Percentiles rank a stretch among this genome's conserved stretches.
phyloP scores from a whole-genome alignment of 2,329 filamentous ascomycete genomes.

The Aspergillus fischeri region DNA sequence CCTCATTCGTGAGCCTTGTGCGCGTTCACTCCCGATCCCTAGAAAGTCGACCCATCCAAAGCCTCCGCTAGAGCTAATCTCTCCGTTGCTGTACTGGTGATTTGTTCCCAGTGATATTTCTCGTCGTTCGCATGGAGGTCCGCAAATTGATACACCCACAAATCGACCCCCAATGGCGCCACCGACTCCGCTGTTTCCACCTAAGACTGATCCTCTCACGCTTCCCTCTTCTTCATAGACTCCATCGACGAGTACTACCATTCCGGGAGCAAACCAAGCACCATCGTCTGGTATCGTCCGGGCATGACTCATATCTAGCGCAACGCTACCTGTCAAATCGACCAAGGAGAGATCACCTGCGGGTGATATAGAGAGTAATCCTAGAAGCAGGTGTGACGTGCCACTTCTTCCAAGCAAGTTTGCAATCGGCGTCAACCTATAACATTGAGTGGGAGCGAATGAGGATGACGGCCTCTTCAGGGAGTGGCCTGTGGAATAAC shows the following conservation, averaged over 20 bases:
- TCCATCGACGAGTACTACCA: conserved; percentile 92
- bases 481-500: conserved; percentile 53
- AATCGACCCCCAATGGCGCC: conserved; percentile 91
- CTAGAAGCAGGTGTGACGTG: conserved; percentile 79
- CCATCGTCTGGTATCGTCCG: conserved; percentile 78
- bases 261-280: conserved; percentile 89
- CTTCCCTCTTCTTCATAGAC: conserved; percentile 93
- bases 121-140: conserved; percentile 84
- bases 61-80: conserved; percentile 60
- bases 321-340: conserved; percentile 83
- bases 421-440: conserved; percentile 84
- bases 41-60: conserved; percentile 98
- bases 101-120: conserved; percentile 71
- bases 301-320: conserved; percentile 75
- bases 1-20: conserved; percentile 77
- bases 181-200: conserved; percentile 75
- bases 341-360: conserved; percentile 78
- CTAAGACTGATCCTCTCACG: conserved; percentile 60
- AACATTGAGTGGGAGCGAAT: conserved; percentile 58
- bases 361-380: conserved; percentile 74
- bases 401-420: conserved; percentile 74
- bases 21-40: conserved; percentile 83
- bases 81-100: conserved; percentile 37
- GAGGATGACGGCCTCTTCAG: conserved; percentile 58
- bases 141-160: conserved; percentile 82